Base-by-base conservation (phyloP, 179 eudicot species). In the Spergularia azorica region DNA sequence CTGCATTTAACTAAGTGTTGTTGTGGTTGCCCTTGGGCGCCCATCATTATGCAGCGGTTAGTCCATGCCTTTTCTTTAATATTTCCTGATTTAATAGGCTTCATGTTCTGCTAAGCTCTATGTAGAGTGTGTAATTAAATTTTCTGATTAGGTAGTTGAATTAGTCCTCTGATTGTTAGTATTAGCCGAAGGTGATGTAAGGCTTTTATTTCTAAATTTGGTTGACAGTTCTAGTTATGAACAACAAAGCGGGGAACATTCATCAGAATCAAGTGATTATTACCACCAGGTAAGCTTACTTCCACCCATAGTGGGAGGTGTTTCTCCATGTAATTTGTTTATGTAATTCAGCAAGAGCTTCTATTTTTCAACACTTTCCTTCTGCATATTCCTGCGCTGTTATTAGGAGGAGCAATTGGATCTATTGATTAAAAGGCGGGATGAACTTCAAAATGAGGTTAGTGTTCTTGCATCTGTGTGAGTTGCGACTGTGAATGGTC, bases 401-500 rank as follows among this genome's bases (percentile, higher is more conserved):
- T 79, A 72, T 81, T 83, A 94, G 91, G 86, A 86, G 80, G 86
- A 85, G 72, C 79, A 86, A 61, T 78, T 92, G 67, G 84, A 81
- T n/a, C 32, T 83, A 58, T 81, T 89, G 52, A 80, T 64, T 61
- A 87, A 81, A 75, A 87, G 79, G 80, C 85, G 92, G 61, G 92
- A 86, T 78, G 94, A 86, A 70, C 91, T 94, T 70, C 86, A 77
- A 71, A 78, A 88, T 54, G 92, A 94, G 98, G 98, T 94, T 54
- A 36, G 86, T 77, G 41, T 74, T 76, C 75, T 56, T 71, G 65
- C 66, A 55, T 32, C 13, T 55, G 50, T 64, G 18, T 17, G 13
- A 54, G 43, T n/a, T 3, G 48, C 8, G 48, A 43, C 48, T 75
- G 63, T 39, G 70, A 4, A 2, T 46, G 72, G 18, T 41, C 58